Evolutionary conservation across 2,329 filamentous ascomycete species (phyloP).

Genomic region (Chrysosporium keratinophilum): DNA sequence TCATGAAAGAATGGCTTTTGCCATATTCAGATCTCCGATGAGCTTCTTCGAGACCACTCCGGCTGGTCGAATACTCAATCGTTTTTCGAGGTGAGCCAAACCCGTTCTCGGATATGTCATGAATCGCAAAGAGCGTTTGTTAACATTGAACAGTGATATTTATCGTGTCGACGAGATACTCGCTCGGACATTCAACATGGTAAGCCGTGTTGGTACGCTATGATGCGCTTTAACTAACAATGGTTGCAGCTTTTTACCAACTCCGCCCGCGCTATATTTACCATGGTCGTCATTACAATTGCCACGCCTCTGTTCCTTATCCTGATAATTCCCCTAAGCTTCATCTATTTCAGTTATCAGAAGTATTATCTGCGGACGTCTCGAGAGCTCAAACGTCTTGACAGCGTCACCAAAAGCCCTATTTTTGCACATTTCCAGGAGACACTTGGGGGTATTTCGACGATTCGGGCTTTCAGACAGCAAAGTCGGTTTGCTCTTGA

Average conservation of each 20-base stretch:
- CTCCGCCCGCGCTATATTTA: conserved; percentile 65
- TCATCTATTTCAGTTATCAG: conserved; percentile 85
- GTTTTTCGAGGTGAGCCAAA: conserved; percentile 69
- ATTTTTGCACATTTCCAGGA: conserved; percentile 99
- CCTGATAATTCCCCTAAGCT: conserved; percentile 68
- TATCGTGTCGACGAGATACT: conserved; percentile 78
- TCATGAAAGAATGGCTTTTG: conserved; percentile 92
- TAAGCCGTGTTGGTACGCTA: conserved; percentile 33
- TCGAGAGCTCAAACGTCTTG: conserved; percentile 87
- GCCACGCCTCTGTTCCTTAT: conserved; percentile 70
- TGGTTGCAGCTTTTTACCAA: conserved; percentile 56
- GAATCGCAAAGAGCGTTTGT: background rate
- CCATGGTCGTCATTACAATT: conserved; percentile 71
- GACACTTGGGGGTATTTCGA: conserved; percentile 83
- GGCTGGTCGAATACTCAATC: conserved; percentile 87
- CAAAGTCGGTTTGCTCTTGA: conserved; percentile 78
- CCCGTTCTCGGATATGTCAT: background rate
- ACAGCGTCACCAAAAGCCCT: conserved; percentile 89
- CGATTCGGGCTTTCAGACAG: conserved; percentile 89
- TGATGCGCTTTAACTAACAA: conserved; percentile 22
- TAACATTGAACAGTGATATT: conserved; percentile 36
- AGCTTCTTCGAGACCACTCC: conserved; percentile 97
- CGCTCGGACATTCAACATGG: conserved; percentile 95
- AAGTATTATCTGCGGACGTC: conserved; percentile 95
- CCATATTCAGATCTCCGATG: conserved; percentile 97